Evolutionary conservation across 148 eudicot species (phyloP), one percentile per base, ranked within the genome.

Genomic region (Spergularia marina): DNA sequence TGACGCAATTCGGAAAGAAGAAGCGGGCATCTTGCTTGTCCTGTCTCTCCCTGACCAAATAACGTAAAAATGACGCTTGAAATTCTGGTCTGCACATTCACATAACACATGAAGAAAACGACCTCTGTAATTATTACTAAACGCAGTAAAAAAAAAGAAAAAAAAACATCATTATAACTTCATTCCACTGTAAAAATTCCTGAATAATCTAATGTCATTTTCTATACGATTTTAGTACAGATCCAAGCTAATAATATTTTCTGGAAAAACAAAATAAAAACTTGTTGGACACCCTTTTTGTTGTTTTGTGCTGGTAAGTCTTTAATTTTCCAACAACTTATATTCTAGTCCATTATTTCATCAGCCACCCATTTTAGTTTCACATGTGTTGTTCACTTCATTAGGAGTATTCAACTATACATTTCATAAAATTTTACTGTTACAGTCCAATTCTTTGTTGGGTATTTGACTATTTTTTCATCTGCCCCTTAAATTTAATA

Each of bases 1-100:
- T 34, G 49, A 14, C 68, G 17, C 18, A 64, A 30, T 30, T 30
- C 3, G 36, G 1, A 30, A 64, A 34, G 68, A 15, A 64, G 68
- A 36, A 36, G 68, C 47, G 44, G 39, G 68, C 47, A 34, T 64
- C 68, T 64, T 64, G 68, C 47, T 64, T 11, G 36, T 39, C 39
- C 7, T 64, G 47, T 64, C 68, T 64, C 49, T 36, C 49, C 36
- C 7, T 4, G 36, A 0, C 20, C 7, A 0, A 59, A 23, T 2
- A 59, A 18, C 2, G 2, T 20, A 0, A 18, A 58, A 44, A 6
- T 9, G 8, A 44, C 49, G 5, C 49, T 9, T 58, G 23, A 15
- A 59, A 59, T 23, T 18, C 18, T 59, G 20, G 63, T 18, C 6
- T 59, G 30, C 9, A 59, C 63, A 59, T 59, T 9, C 10, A 59